These are phyloP conservation scores for Aspergillus eucalypticola DNA, from an alignment of 2,329 filamentous ascomycete genomes.

Conservation along the genomic window DNA sequence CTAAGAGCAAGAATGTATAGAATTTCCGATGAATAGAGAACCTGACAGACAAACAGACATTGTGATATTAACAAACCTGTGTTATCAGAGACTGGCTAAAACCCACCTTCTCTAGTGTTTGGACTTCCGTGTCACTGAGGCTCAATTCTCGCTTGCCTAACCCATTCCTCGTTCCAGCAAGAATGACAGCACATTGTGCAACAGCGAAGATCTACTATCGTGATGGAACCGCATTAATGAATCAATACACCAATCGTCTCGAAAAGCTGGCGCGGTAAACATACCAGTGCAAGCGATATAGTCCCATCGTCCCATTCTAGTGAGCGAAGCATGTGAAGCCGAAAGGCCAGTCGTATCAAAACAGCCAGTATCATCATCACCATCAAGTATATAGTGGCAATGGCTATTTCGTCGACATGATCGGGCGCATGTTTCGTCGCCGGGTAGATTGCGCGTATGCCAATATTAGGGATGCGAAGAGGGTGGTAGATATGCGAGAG, in stretches of 20 bases:
- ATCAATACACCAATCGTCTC: not conserved
- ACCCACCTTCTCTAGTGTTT: not conserved
- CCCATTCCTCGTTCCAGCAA: not conserved
- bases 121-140: not conserved
- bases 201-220: not conserved
- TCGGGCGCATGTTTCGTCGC: not conserved
- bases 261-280: not conserved
- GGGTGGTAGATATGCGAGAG: no score
- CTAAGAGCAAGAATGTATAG: not conserved
- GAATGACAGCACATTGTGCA: not conserved
- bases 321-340: not conserved
- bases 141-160: not conserved
- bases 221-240: not conserved
- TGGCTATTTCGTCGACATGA: not conserved
- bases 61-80: not conserved
- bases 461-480: not conserved
- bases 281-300: not conserved
- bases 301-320: not conserved
- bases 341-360: not conserved
- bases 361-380: constrained; percentile 3
- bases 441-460: not conserved
- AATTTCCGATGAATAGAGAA: not conserved
- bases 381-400: not conserved
- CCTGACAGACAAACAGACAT: not conserved
- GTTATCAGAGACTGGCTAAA: no score